Conservation (phyloP, 192 early-diverging fungal species). For the Mycoemilia scoparia region DNA sequence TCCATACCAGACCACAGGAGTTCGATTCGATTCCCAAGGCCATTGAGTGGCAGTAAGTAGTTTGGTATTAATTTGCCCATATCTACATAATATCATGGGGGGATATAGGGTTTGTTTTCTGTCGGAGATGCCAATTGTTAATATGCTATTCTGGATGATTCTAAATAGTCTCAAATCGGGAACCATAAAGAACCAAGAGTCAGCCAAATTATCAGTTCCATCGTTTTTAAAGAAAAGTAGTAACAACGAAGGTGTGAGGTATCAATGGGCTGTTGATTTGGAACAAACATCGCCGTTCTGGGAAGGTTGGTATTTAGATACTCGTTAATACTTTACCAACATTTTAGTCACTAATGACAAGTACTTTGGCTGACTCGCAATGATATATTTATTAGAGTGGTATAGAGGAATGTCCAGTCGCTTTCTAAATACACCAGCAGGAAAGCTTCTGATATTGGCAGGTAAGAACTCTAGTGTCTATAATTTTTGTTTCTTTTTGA, state of each 20-base stretch:
- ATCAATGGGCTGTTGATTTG: slow-evolving; percentile 41
- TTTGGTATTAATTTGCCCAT: neutral
- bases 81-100: no score
- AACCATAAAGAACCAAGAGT: slow-evolving; percentile 41
- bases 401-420: slow-evolving; percentile 47
- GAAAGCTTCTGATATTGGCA: slow-evolving; percentile 48
- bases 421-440: slow-evolving; percentile 39
- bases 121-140: no score
- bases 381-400: slow-evolving; percentile 26
- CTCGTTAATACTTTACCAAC: neutral
- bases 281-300: slow-evolving; percentile 45
- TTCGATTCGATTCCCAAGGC: slow-evolving; percentile 12
- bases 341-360: neutral
- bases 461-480: no score
- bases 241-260: slow-evolving; percentile 6
- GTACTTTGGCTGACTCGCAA: neutral
- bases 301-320: slow-evolving; percentile 30
- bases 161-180: slow-evolving; percentile 40
- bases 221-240: slow-evolving; percentile 26
- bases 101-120: no score
- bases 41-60: slow-evolving; percentile 28
- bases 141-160: slow-evolving; percentile 16
- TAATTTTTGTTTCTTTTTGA: no score
- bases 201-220: slow-evolving; percentile 53
- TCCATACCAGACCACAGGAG: slow-evolving; percentile 10